These are phyloP conservation scores for Neurospora intermedia DNA, from an alignment of 495 filamentous ascomycete species.

Conservation along the genomic window DNA sequence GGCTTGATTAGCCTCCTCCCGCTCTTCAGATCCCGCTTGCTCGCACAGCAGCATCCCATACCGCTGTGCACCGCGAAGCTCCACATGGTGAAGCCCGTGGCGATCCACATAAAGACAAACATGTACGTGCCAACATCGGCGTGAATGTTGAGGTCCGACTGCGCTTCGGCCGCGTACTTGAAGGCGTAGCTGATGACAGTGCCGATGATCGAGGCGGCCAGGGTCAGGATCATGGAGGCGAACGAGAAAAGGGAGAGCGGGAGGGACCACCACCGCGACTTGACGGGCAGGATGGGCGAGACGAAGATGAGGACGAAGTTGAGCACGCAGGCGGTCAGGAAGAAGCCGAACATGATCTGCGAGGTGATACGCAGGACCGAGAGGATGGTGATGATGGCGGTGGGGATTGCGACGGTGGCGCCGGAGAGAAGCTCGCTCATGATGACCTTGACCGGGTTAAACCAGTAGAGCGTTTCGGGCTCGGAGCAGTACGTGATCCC, in stretches of 20 bases:
- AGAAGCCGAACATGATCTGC: constrained; percentile 85
- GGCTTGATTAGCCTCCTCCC: constrained; percentile 23
- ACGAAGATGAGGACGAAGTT: constrained; percentile 47
- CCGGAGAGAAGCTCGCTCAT: constrained; percentile 67
- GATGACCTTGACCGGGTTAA: constrained; percentile 78
- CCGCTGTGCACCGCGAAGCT: constrained; percentile 62
- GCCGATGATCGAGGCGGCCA: constrained; percentile 60
- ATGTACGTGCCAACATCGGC: constrained; percentile 61
- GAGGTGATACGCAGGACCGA: constrained; percentile 65
- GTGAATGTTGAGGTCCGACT: constrained; percentile 59
- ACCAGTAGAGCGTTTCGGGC: constrained; percentile 67
- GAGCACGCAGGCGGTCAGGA: constrained; percentile 57
- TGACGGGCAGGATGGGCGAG: constrained; percentile 27
- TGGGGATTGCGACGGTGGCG: constrained; percentile 72
- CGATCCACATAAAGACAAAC: constrained; percentile 88
- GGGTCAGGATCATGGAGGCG: constrained; percentile 55
- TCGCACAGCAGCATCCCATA: constrained; percentile 64
- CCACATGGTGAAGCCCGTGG: constrained; percentile 50
- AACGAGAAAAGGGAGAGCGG: constrained; percentile 46
- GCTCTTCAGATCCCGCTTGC: constrained; percentile 45
- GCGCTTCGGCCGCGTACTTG: constrained; percentile 54
- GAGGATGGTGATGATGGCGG: constrained; percentile 58
- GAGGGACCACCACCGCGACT: constrained; percentile 37
- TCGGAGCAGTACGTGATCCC: constrained; percentile 67
- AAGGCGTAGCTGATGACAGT: constrained; percentile 77